Conservation (phyloP, 164 flowering plant species). For the Paratinospora sagittata region DNA sequence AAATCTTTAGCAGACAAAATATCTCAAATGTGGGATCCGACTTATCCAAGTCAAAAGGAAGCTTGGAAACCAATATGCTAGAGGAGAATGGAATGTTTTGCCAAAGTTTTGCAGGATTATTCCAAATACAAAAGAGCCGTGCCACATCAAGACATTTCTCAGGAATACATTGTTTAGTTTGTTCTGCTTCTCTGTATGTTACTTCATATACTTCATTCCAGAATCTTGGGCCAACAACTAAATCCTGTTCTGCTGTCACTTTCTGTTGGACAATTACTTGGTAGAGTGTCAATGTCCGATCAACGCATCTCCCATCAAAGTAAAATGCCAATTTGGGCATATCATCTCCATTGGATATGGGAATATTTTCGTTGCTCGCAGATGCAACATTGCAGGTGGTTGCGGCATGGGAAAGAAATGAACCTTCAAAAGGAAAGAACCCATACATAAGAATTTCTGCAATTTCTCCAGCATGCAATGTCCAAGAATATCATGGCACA, state of each 20-base stretch:
- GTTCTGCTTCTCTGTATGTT: conserved; percentile 44
- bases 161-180: conserved; percentile 16
- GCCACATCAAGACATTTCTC: conserved; percentile 9
- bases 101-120: conserved; percentile 17
- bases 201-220: conserved; percentile 61
- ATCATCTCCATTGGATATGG: conserved; percentile 20
- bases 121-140: conserved; percentile 13
- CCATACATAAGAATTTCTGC: neutral
- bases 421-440: neutral
- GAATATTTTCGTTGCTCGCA: conserved; percentile 2
- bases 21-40: conserved; percentile 54
- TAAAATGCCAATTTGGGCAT: conserved; percentile 41
- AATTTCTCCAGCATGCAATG: neutral
- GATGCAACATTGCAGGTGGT: conserved; percentile 5
- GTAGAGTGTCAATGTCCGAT: conserved; percentile 49
- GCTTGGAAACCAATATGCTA: conserved; percentile 33
- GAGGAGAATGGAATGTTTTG: conserved; percentile 33
- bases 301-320: conserved; percentile 53
- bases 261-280: conserved; percentile 63
- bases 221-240: conserved; percentile 28
- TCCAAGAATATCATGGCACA: neutral
- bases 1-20: conserved; percentile 51
- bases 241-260: conserved; percentile 33
- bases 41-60: conserved; percentile 48
- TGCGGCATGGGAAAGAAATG: conserved; percentile 9